Evolutionary conservation across 1,284 basidiomycete genomes (phyloP).

Genomic region (Taiwanofungus camphoratus): DNA sequence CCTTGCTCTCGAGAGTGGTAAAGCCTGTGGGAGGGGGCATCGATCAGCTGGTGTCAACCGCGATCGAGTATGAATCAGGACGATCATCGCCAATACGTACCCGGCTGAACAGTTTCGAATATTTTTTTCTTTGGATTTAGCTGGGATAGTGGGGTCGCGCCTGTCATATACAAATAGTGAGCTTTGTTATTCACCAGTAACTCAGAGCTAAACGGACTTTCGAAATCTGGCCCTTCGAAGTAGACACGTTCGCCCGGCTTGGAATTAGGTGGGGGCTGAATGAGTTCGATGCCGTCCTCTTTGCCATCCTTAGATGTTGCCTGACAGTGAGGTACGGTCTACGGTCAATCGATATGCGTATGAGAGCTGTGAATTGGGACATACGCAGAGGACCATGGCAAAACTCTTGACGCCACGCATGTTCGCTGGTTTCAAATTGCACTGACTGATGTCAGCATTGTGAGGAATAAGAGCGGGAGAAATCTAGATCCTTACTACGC

Average conservation of each 20-base stretch:
- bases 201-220: slow-evolving; percentile 44
- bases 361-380: too few species aligned
- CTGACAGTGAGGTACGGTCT: too few species aligned
- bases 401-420: slow-evolving; percentile 97
- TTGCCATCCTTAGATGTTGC: slow-evolving; percentile 87
- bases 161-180: slow-evolving; percentile 35
- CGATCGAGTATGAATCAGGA: slow-evolving; percentile 1
- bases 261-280: slow-evolving; percentile 81
- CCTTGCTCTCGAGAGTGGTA: slow-evolving; percentile 77
- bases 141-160: slow-evolving; percentile 67
- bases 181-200: neutral
- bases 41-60: neutral
- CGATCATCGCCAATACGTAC: slow-evolving; percentile 30
- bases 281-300: slow-evolving; percentile 86
- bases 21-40: slow-evolving; percentile 66
- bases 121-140: slow-evolving; percentile 98
- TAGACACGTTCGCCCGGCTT: slow-evolving; percentile 89
- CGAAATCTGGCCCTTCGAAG: slow-evolving; percentile 85
- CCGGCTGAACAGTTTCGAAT: slow-evolving; percentile 91
- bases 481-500: slow-evolving; percentile 55
- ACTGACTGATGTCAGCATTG: slow-evolving; percentile 37
- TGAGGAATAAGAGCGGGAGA: neutral
- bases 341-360: too few species aligned
- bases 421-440: slow-evolving; percentile 91
- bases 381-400: slow-evolving; percentile 91